Evolutionary conservation across 2,329 filamentous ascomycete species (phyloP).

Genomic region (Phialophora expanda): DNA sequence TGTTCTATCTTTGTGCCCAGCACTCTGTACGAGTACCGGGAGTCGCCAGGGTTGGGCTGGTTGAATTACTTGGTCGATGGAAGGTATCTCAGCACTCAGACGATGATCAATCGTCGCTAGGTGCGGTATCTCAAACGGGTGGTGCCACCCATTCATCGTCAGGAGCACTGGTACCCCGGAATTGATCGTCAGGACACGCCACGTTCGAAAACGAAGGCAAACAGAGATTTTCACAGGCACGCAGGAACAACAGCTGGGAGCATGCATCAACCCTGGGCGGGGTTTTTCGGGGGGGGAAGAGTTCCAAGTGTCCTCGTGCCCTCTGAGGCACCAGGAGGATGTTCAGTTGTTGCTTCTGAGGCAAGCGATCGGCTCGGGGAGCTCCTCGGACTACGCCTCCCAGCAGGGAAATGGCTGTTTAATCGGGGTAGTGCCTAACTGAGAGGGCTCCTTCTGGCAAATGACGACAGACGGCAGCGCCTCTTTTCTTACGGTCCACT

Average conservation of each 20-base stretch:
- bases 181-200: slow-evolving; percentile 28
- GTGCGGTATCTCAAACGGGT: background rate
- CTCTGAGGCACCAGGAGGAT: background rate
- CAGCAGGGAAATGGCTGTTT: slow-evolving; percentile 7
- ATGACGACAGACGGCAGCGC: slow-evolving; percentile 19
- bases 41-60: no score
- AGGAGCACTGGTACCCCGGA: slow-evolving; percentile 1
- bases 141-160: slow-evolving; percentile 12
- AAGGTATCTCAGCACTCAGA: background rate
- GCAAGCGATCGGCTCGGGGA: slow-evolving; percentile 6
- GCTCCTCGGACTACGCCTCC: background rate
- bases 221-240: slow-evolving; percentile 17
- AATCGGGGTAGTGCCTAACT: slow-evolving; percentile 3
- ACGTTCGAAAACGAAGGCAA: slow-evolving; percentile 19
- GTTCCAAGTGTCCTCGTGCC: background rate
- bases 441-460: background rate
- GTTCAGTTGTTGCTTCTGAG: slow-evolving; percentile 15
- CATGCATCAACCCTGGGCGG: slow-evolving; percentile 15
- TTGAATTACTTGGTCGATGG: background rate
- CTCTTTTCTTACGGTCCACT: slow-evolving; percentile 20
- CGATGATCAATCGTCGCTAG: background rate
- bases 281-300: background rate
- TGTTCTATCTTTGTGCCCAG: slow-evolving; percentile 26
- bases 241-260: slow-evolving; percentile 10
- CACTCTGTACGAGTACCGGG: no score